Conservation (phyloP, 2,329 filamentous ascomycete species). For the Myotisia sp. region DNA sequence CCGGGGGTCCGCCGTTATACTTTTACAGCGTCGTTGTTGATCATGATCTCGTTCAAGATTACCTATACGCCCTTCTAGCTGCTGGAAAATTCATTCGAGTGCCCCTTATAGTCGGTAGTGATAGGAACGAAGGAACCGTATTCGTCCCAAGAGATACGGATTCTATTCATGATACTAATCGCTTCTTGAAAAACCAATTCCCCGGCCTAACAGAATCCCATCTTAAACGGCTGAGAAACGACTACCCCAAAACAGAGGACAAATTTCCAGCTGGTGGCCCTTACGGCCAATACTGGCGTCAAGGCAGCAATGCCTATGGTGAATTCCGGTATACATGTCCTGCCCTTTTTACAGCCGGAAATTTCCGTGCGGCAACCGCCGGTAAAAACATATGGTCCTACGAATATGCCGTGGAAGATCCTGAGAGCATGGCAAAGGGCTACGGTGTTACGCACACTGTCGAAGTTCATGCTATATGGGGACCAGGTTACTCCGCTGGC, state of each 20-base stretch:
- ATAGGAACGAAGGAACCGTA: slow-evolving; percentile 51
- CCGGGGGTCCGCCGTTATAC: slow-evolving; percentile 32
- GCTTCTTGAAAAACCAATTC: slow-evolving; percentile 46
- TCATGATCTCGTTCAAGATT: slow-evolving; percentile 36
- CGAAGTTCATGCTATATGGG: slow-evolving; percentile 55
- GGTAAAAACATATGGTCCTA: slow-evolving; percentile 48
- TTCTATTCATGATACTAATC: slow-evolving; percentile 36
- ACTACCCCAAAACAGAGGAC: slow-evolving; percentile 41
- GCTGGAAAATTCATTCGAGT: slow-evolving; percentile 38
- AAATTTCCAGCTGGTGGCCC: slow-evolving; percentile 35
- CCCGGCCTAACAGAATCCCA: slow-evolving; percentile 40
- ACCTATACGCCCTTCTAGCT: slow-evolving; percentile 36
- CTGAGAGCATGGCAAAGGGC: slow-evolving; percentile 37
- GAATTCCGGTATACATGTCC: slow-evolving; percentile 54
- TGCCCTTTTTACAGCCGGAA: slow-evolving; percentile 40
- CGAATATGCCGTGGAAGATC: slow-evolving; percentile 53
- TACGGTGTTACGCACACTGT: slow-evolving; percentile 53
- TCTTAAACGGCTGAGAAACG: slow-evolving; percentile 36
- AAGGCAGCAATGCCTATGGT: slow-evolving; percentile 45
- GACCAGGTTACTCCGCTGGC: slow-evolving; percentile 41
- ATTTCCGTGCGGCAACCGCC: slow-evolving; percentile 21
- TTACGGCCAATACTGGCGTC: slow-evolving; percentile 37
- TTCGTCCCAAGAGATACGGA: slow-evolving; percentile 41
- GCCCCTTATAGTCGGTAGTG: slow-evolving; percentile 43
- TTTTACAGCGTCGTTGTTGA: slow-evolving; percentile 41